A percentile compares a stretch with the other conserved stretches of the same genome.
These are phyloP conservation scores for Stemphylium beticola DNA, from an alignment of 2,329 filamentous ascomycete species.

Conservation along the genomic window DNA sequence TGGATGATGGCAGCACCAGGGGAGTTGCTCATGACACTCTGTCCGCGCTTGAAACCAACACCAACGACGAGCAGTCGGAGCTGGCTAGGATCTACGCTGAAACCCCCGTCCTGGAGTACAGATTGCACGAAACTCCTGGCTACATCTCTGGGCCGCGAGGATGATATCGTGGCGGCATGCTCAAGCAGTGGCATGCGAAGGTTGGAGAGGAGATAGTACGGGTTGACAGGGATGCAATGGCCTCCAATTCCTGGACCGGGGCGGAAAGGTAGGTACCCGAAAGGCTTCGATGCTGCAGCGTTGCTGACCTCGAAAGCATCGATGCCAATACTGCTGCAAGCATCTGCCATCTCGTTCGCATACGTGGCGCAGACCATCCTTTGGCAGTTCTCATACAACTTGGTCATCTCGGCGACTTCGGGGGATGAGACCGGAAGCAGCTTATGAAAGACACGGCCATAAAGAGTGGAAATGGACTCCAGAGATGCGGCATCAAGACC, in stretches of 20 bases:
- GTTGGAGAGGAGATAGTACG: slow-evolving; percentile 57
- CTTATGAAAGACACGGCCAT: slow-evolving; percentile 56
- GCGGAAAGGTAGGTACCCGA: slow-evolving; percentile 58
- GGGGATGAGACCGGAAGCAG: slow-evolving; percentile 60
- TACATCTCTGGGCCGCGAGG: slow-evolving; percentile 47
- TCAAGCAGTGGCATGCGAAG: slow-evolving; percentile 56
- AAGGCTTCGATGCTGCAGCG: slow-evolving; percentile 57
- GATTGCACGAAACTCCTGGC: slow-evolving; percentile 28
- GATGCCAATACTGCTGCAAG: slow-evolving; percentile 54
- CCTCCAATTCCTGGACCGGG: slow-evolving; percentile 61
- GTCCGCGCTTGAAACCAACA: slow-evolving; percentile 59
- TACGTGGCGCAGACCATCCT: slow-evolving; percentile 63
- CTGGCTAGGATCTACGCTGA: slow-evolving; percentile 5
- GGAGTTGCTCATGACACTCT: slow-evolving; percentile 57
- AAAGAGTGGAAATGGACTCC: slow-evolving; percentile 54
- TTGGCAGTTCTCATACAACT: slow-evolving; percentile 65
- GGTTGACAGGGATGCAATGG: slow-evolving; percentile 64
- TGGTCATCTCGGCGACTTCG: slow-evolving; percentile 65
- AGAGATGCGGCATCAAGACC: slow-evolving; percentile 53
- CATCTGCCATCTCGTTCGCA: slow-evolving; percentile 64
- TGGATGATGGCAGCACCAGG: slow-evolving; percentile 55
- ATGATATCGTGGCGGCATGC: slow-evolving; percentile 54
- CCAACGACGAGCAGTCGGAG: slow-evolving; percentile 60
- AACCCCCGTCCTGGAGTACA: slow-evolving; percentile 1
- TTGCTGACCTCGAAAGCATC: slow-evolving; percentile 58